Base-by-base conservation (phyloP, 2,329 filamentous ascomycete genomes). In the Truncatella angustata region DNA sequence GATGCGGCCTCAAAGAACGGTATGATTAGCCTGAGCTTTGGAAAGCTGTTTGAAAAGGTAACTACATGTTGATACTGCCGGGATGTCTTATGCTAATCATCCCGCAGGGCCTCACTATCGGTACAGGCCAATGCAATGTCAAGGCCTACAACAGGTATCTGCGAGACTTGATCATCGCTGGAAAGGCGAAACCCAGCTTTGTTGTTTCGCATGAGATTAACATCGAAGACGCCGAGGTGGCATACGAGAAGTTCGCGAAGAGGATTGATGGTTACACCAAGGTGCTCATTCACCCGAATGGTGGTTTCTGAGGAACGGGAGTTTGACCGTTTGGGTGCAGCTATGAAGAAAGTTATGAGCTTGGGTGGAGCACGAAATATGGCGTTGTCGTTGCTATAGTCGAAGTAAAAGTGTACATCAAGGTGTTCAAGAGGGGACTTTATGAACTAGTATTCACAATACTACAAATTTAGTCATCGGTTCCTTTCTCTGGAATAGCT, bases 11-110 rank as follows among this genome's bases (percentile, higher is more conserved):
- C 77, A 16, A 79, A 75, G n/a, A 82, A 85, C 59, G 84, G 84
- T 0, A 80, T 84, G 73, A 80, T 87, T 50, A 71, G 82, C 55
- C 71, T 87, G 24, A 82, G 78, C 50, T 87, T 87, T 58, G 83
- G 84, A 51, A 87, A 87, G 65, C 70, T 87, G 0, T 87, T 87
- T 58, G 84, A 87, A 58, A 87, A 87, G 75, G 81, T 78, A 64
- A 46, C 59, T 49, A 9, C 7, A 26, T 2, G 39, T 51, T n/a
- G 35, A 11, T 37, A 12, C 9, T 2, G 3, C 21, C 9, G 12
- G 20, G 34, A 30, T 51, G 23, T 5, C 18, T 21, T 46, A 44
- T 36, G 53, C 24, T 2, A 12, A 7, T 1, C 5, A 0, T 23
- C 24, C 18, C 5, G 5, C 14, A 83, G 79, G 82, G 83, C 2